Base-by-base conservation (phyloP, 2,329 filamentous ascomycete genomes). In the Colletotrichum brevisporum region DNA sequence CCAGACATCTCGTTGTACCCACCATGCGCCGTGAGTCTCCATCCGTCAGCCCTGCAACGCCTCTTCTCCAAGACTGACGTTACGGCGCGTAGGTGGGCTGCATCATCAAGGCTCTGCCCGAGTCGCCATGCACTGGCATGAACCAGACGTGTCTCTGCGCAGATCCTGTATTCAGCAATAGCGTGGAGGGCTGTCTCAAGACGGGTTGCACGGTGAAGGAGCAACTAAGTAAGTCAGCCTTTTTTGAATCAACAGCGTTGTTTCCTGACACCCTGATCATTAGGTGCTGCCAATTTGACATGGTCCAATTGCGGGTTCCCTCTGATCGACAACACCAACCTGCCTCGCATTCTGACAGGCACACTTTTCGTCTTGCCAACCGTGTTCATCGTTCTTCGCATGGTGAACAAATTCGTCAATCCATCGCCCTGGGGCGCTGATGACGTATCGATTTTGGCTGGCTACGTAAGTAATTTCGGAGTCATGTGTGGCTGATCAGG, bases 251-350 rank as follows among this genome's bases (percentile, higher is more conserved):
- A n/a, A n/a, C n/a, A n/a, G n/a, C n/a, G n/a, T n/a, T n/a, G n/a
- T n/a, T n/a, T n/a, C n/a, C n/a, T n/a, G n/a, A n/a, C n/a, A n/a
- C n/a, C n/a, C n/a, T n/a, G n/a, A n/a, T n/a, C n/a, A n/a, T n/a
- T n/a, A n/a, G n/a, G 6, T 10, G 53, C 51, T 10, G 53, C 41
- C 6, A 64, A 64, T 13, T 43, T 51, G 53, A 64, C 53, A 2
- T 64, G 53, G 61, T 21, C 53, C 4, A 26, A 43, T 15, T 64
- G 53, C 43, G 61, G 61, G 5, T 64, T 64, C n/a, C 61, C 52
- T 1, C 16, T 64, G 15, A 51, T 45, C 27, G 61, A 64, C 16
- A 52, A 64, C 6, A 57, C 61, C 1, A 31, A 43, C 12, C 8
- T 56, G 12, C 61, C 53, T 4, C 53, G 53, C 18, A 57, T 57